These are phyloP conservation scores for Phytophthora sansomeana DNA, from an alignment of 352 stramenopile genomes.

Conservation along the genomic window DNA sequence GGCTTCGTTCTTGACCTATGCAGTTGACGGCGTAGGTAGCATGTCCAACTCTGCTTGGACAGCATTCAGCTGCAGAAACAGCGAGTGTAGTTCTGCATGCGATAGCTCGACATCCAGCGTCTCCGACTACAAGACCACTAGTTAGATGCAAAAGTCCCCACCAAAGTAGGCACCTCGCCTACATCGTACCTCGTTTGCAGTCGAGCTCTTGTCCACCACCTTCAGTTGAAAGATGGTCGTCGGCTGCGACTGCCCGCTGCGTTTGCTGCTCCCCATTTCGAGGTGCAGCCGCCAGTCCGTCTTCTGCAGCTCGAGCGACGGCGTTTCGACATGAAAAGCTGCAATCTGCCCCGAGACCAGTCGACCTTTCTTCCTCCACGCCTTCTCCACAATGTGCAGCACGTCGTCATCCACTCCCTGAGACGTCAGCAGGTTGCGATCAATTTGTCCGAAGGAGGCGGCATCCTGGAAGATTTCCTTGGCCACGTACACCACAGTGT, in stretches of 20 bases:
- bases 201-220: conserved; percentile 27
- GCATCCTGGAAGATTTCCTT: conserved; percentile 53
- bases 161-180: background rate
- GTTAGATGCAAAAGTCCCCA: background rate
- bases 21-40: conserved; percentile 11
- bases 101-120: conserved; percentile 67
- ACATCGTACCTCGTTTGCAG: conserved; percentile 23
- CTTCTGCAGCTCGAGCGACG: conserved; percentile 41
- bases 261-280: conserved; percentile 55
- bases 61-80: conserved; percentile 74
- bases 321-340: conserved; percentile 10
- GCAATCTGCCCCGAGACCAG: conserved; percentile 16
- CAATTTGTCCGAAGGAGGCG: conserved; percentile 48
- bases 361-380: conserved; percentile 68
- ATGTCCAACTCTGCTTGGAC: conserved; percentile 62
- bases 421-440: conserved; percentile 35
- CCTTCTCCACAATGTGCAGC: conserved; percentile 47
- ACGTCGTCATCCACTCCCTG: conserved; percentile 38
- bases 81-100: conserved; percentile 53
- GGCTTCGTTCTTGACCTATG: conserved; percentile 14
- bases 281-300: conserved; percentile 65
- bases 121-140: conserved; percentile 38
- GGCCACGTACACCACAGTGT: conserved; percentile 40
- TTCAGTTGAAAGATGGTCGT: conserved; percentile 66
- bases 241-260: conserved; percentile 48